phyloP scores from a whole-genome alignment of 306 rosid species.

The Alnus rubra region DNA sequence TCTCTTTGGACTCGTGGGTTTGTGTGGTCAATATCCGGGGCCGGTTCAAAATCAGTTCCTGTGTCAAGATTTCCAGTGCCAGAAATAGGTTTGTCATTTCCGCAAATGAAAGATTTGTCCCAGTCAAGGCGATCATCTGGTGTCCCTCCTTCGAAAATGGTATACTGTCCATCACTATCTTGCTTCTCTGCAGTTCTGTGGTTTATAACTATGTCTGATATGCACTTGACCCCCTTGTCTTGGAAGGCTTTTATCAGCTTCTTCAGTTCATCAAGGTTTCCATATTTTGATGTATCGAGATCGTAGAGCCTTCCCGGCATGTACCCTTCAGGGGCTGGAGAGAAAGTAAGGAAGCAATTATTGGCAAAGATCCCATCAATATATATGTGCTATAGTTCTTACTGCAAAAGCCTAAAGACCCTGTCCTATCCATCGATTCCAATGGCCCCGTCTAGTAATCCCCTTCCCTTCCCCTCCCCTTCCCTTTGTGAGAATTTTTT shows the following conservation, averaged over 20 bases:
- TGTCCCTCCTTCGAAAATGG: slow-evolving; percentile 8
- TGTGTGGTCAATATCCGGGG: background rate
- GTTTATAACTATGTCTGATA: slow-evolving; percentile 3
- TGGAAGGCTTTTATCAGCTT: background rate
- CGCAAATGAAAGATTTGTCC: background rate
- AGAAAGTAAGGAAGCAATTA: background rate
- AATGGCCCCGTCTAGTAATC: too few species aligned
- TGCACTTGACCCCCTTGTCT: slow-evolving; percentile 8
- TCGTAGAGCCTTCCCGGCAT: slow-evolving; percentile 9
- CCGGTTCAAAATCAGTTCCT: background rate
- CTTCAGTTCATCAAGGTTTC: slow-evolving; percentile 9
- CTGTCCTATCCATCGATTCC: too few species aligned
- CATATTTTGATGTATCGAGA: slow-evolving; percentile 1
- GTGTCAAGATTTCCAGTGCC: slow-evolving; percentile 2
- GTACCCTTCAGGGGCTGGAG: background rate
- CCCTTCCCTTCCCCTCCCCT: too few species aligned
- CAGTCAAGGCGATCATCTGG: slow-evolving; percentile 2
- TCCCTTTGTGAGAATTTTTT: too few species aligned
- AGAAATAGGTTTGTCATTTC: background rate
- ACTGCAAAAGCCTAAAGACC: too few species aligned
- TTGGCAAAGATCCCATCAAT: too few species aligned
- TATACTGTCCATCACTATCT: background rate
- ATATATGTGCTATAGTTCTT: too few species aligned
- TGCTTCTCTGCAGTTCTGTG: background rate
- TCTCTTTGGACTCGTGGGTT: slow-evolving; percentile 2